A percentile compares a stretch with the other conserved stretches of the same genome.
Evolutionary conservation across 164 flowering plant genomes (phyloP).

Genomic region (Aristolochia californica): DNA sequence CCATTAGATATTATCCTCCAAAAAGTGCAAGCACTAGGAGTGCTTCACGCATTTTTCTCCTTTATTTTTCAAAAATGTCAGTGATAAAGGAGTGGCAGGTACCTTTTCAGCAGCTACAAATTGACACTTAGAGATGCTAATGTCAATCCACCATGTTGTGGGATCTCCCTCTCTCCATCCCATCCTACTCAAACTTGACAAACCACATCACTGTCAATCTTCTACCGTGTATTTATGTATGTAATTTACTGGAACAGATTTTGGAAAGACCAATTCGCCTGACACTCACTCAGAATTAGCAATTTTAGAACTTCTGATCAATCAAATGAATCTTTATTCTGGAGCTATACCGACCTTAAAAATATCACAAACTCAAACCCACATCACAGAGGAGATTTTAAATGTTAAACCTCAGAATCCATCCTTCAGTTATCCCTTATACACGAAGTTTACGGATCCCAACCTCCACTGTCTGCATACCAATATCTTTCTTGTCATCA

Average conservation of each 20-base stretch:
- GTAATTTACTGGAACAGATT: not conserved
- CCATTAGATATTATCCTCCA: constrained; percentile 3
- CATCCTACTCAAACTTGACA: constrained; percentile 1
- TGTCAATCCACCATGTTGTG: constrained; percentile 1
- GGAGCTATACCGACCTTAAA: constrained; percentile 7
- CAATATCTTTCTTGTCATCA: constrained; percentile 22
- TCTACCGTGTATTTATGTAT: not conserved
- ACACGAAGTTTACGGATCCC: constrained; percentile 50
- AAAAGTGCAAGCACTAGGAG: not conserved
- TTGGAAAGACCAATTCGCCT: not conserved
- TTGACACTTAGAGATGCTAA: not conserved
- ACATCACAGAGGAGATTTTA: constrained; percentile 12
- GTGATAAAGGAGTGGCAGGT: constrained; percentile 1
- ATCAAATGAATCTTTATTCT: constrained; percentile 10
- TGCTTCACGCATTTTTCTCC: constrained; percentile 1
- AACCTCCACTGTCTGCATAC: constrained; percentile 26
- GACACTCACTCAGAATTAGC: not conserved
- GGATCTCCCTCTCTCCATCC: constrained; percentile 3
- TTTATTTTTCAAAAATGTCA: constrained; percentile 4
- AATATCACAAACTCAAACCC: constrained; percentile 19
- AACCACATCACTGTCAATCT: not conserved
- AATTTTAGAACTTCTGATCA: not conserved
- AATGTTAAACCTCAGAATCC: constrained; percentile 6
- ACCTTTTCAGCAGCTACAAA: not conserved
- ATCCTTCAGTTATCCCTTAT: constrained; percentile 32